phyloP scores from a whole-genome alignment of 1,284 basidiomycete genomes.

The Rhodotorula sp. region DNA sequence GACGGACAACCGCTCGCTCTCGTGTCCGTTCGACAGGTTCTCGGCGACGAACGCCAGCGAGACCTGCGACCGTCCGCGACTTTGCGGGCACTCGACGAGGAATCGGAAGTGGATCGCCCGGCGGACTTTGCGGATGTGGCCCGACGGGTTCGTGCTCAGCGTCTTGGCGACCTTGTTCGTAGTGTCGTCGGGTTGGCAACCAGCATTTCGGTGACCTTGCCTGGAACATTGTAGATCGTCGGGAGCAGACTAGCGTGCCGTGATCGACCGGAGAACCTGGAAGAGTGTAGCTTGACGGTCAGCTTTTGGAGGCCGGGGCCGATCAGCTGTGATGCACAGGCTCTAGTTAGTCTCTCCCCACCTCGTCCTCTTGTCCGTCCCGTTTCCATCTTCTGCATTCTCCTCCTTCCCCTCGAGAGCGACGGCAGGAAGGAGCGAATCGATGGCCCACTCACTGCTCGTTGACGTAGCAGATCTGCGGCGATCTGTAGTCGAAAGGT shows the following conservation, averaged over 20 bases:
- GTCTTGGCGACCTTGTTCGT: constrained; percentile 95
- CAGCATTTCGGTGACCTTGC: constrained; percentile 87
- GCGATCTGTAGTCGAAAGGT: too few species aligned
- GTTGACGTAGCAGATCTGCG: too few species aligned
- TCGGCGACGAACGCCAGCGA: constrained; percentile 91
- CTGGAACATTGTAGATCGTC: constrained; percentile 79
- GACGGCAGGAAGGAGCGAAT: too few species aligned
- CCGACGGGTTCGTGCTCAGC: constrained; percentile 88
- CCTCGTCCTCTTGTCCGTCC: too few species aligned
- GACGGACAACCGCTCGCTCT: constrained; percentile 87
- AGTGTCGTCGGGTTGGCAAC: constrained; percentile 93
- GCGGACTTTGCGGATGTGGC: constrained; percentile 86
- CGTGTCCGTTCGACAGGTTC: constrained; percentile 86
- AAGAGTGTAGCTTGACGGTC: too few species aligned
- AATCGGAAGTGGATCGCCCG: constrained; percentile 88
- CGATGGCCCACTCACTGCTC: too few species aligned
- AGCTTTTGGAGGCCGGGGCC: constrained; percentile 89
- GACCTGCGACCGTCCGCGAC: constrained; percentile 79
- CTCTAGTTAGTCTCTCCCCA: too few species aligned
- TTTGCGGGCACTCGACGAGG: constrained; percentile 96
- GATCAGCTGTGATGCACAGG: constrained; percentile 64
- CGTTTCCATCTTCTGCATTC: too few species aligned
- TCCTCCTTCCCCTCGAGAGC: too few species aligned
- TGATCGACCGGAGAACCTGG: too few species aligned
- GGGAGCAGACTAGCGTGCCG: too few species aligned